These are phyloP conservation scores for Setomelanomma holmii DNA, from an alignment of 2,329 filamentous ascomycete genomes.

Conservation along the genomic window DNA sequence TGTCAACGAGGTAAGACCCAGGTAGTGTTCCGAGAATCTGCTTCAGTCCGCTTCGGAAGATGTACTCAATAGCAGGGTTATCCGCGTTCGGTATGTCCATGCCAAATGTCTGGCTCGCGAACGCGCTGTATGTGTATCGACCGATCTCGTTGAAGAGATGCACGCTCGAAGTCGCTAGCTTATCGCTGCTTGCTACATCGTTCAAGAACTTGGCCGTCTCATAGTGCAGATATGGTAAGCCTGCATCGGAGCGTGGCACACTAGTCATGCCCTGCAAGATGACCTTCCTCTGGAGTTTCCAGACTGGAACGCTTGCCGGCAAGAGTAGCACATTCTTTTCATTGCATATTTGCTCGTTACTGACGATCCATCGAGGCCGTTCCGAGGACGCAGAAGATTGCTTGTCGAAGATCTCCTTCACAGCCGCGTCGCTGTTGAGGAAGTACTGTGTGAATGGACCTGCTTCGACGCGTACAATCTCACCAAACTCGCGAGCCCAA, in stretches of 20 bases:
- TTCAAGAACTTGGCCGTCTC: slow-evolving; percentile 15
- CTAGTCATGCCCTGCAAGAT: slow-evolving; percentile 14
- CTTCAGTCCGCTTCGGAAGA: slow-evolving; percentile 7
- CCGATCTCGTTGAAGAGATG: slow-evolving; percentile 11
- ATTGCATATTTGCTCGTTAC: slow-evolving; percentile 15
- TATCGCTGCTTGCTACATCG: background rate
- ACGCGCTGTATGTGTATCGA: slow-evolving; percentile 12
- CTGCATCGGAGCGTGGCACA: slow-evolving; percentile 11
- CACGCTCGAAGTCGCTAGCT: slow-evolving; percentile 4
- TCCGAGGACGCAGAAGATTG: slow-evolving; percentile 40
- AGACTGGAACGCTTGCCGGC: slow-evolving; percentile 7
- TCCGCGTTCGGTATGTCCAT: slow-evolving; percentile 11
- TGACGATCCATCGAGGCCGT: slow-evolving; percentile 31
- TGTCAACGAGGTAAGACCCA: slow-evolving; percentile 8
- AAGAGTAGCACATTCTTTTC: slow-evolving; percentile 11
- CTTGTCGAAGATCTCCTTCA: slow-evolving; percentile 53
- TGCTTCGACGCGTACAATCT: slow-evolving; percentile 10
- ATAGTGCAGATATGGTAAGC: slow-evolving; percentile 10
- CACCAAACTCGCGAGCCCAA: slow-evolving; percentile 6
- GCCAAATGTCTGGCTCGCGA: slow-evolving; percentile 12
- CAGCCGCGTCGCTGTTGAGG: slow-evolving; percentile 50
- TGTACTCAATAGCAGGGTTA: slow-evolving; percentile 12
- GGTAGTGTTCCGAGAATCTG: slow-evolving; percentile 10
- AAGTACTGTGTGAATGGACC: slow-evolving; percentile 21
- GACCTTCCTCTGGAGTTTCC: slow-evolving; percentile 10